These are phyloP conservation scores for Wickerhamiella spandovensis DNA, from an alignment of 805 yeast genomes.

Conservation along the genomic window DNA sequence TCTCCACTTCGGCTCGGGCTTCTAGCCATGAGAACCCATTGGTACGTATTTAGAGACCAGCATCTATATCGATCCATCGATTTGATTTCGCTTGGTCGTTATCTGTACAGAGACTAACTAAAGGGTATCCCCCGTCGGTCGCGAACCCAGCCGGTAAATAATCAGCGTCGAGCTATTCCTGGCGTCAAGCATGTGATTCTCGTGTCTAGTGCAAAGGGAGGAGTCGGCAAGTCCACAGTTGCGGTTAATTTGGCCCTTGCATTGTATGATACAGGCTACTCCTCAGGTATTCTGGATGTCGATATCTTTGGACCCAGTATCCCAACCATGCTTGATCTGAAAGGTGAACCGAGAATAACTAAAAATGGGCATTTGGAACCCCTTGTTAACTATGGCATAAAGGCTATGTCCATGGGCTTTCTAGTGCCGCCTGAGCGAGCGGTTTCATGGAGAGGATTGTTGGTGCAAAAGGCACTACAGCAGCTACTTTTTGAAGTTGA, in stretches of 20 bases:
- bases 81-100: background rate
- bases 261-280: slow-evolving; percentile 37
- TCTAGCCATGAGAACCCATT: slow-evolving; percentile 40
- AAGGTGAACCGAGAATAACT: slow-evolving; percentile 54
- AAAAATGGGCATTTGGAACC: slow-evolving; percentile 47
- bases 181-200: slow-evolving; percentile 50
- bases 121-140: slow-evolving; percentile 32
- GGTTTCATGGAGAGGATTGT: slow-evolving; percentile 74
- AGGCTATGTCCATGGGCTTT: slow-evolving; percentile 85
- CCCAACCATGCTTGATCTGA: slow-evolving; percentile 55
- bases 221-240: slow-evolving; percentile 71
- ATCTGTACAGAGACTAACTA: slow-evolving; percentile 11
- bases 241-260: slow-evolving; percentile 53
- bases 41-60: slow-evolving; percentile 30
- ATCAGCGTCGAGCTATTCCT: slow-evolving; percentile 32
- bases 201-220: slow-evolving; percentile 69
- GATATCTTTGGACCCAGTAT: slow-evolving; percentile 80
- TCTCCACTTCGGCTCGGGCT: slow-evolving; percentile 15
- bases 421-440: slow-evolving; percentile 49
- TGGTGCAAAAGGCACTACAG: slow-evolving; percentile 78
- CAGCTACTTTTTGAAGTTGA: slow-evolving; percentile 73
- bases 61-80: no score
- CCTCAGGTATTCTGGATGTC: slow-evolving; percentile 61
- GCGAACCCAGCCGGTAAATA: slow-evolving; percentile 5
- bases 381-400: slow-evolving; percentile 56